A percentile compares a stretch with the other conserved stretches of the same genome.
These are phyloP conservation scores for Tricholoma bakamatsutake DNA, from an alignment of 768 basidiomycete genomes.

Conservation along the genomic window DNA sequence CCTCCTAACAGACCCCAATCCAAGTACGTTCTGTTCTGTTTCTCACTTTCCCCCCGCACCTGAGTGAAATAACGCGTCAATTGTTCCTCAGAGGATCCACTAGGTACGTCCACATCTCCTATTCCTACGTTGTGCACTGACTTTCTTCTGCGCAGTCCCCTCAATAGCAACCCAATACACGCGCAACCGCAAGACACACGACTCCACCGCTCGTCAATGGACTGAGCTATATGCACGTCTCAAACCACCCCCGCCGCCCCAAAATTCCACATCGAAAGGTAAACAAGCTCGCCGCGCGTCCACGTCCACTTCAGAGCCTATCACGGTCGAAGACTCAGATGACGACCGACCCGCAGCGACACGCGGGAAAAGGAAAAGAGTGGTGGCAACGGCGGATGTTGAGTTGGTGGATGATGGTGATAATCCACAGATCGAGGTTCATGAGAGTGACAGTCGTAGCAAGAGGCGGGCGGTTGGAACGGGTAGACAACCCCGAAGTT, in stretches of 20 bases:
- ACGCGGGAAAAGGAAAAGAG: slow-evolving; percentile 30
- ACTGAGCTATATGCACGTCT: slow-evolving; percentile 57
- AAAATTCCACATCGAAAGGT: slow-evolving; percentile 26
- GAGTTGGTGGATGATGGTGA: slow-evolving; percentile 25
- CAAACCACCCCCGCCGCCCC: slow-evolving; percentile 15
- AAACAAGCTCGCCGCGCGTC: slow-evolving; percentile 23
- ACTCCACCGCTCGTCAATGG: slow-evolving; percentile 75
- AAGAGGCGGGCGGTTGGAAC: slow-evolving; percentile 17
- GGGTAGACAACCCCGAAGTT: slow-evolving; percentile 13
- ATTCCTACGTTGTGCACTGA: not conserved
- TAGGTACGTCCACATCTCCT: slow-evolving; percentile 39
- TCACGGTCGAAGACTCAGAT: slow-evolving; percentile 25
- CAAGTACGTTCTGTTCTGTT: slow-evolving; percentile 53
- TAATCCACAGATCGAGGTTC: slow-evolving; percentile 11
- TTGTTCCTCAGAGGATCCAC: slow-evolving; percentile 52
- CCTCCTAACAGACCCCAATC: slow-evolving; percentile 91
- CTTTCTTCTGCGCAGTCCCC: slow-evolving; percentile 40
- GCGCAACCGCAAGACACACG: slow-evolving; percentile 63
- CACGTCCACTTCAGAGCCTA: slow-evolving; percentile 11
- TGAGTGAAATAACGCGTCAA: slow-evolving; percentile 6
- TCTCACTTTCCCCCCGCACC: not conserved
- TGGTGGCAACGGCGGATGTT: slow-evolving; percentile 20
- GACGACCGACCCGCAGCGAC: slow-evolving; percentile 11
- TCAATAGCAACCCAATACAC: slow-evolving; percentile 66
- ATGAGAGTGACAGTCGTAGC: slow-evolving; percentile 7